Base-by-base conservation (phyloP, 768 basidiomycete species). In the Calocera cornea region DNA sequence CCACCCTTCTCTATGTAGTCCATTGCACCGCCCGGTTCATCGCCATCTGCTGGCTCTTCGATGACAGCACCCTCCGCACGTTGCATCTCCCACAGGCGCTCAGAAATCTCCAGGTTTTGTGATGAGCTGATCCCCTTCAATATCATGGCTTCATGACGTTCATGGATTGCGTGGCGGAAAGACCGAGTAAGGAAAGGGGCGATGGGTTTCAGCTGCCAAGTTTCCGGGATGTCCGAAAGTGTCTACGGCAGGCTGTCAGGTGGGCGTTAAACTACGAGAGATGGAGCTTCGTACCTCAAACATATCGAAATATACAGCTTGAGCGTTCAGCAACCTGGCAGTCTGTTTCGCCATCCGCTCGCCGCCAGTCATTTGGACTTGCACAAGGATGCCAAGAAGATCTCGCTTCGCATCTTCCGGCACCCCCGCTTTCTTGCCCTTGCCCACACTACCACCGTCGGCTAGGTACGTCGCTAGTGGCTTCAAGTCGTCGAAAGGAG, bases 121-220 rank as follows among this genome's bases (percentile, higher is more conserved):
- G 87, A 89, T 10, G 85, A 82, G 70, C 85, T 84, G 67, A 95
- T 81, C 19, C 85, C 84, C 75, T 90, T 95, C 67, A 94, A 75
- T 65, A 95, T 87, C 73, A 84, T 82, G 5, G 84, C 84, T 74
- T 93, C 88, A 54, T 87, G 85, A 24, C 78, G 77, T 14, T 81
- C 77, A 72, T 95, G 92, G 27, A 92, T 77, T 10, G 86, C 84
- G 70, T 89, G 81, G 27, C 91, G 83, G 68, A 93, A 83, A 1
- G 91, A 90, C 17, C 90, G 86, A 2, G 85, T 77, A 31, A 95
- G 79, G 79, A 95, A 94, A 2, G 87, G 84, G 0, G 90, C 85
- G 68, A 95, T 80, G 11, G 83, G 77, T 22, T 81, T 79, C 16
- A 95, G 77, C 0, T 92, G 84, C 92, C 93, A 95, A 31, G 83